A percentile compares a stretch with the other conserved stretches of the same genome.
These are phyloP conservation scores for Cicer pinnatifidum DNA, from an alignment of 306 rosid species.

Conservation along the genomic window DNA sequence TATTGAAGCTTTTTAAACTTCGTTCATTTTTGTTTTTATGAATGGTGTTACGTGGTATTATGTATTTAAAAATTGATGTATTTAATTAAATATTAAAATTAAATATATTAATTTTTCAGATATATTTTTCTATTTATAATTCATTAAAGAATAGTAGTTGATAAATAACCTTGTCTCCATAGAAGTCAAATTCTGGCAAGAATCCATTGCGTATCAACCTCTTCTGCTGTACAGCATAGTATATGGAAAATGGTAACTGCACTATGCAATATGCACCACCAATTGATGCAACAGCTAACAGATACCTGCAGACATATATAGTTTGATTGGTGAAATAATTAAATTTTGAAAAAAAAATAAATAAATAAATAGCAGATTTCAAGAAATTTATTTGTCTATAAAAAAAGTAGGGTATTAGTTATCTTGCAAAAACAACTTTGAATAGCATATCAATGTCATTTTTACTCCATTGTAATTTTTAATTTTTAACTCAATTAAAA, in stretches of 20 bases:
- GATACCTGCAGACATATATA: conserved; percentile 42
- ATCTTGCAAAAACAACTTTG: not conserved
- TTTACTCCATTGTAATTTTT: no score
- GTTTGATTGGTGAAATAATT: no score
- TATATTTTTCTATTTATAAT: not conserved
- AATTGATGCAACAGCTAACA: conserved; percentile 48
- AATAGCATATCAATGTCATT: not conserved
- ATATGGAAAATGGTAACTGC: conserved; percentile 59
- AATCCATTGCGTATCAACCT: conserved; percentile 48
- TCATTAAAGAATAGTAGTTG: not conserved
- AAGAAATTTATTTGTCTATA: no score
- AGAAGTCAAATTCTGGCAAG: conserved; percentile 66
- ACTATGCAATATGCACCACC: conserved; percentile 53
- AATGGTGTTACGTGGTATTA: no score
- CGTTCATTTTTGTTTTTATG: conserved; percentile 4
- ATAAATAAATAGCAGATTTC: no score
- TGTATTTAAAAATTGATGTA: no score
- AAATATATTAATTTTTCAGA: no score
- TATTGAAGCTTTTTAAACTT: conserved; percentile 58
- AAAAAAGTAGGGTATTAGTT: no score
- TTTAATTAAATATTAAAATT: no score
- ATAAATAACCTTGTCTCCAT: conserved; percentile 51
- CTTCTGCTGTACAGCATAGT: conserved; percentile 49
- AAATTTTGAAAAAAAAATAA: no score
- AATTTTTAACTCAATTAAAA: no score